These are phyloP conservation scores for Collybiopsis luxurians DNA, from an alignment of 768 basidiomycete species.

Conservation along the genomic window DNA sequence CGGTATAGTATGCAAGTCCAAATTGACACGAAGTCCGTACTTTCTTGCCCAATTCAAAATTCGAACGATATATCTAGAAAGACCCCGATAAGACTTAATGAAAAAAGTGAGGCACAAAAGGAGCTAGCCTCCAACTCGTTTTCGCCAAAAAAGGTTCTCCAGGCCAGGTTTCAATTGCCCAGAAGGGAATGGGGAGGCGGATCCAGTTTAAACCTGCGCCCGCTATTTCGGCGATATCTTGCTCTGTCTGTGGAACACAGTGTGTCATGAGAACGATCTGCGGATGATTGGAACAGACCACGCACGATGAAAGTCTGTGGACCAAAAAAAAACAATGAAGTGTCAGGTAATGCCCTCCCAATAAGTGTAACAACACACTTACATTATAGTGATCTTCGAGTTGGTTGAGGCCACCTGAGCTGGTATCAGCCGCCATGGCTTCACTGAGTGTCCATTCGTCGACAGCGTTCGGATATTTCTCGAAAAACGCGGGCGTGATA, in stretches of 20 bases:
- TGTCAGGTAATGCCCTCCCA: too few species aligned
- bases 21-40: constrained; percentile 80
- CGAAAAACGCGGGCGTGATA: constrained; percentile 66
- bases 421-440: constrained; percentile 64
- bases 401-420: constrained; percentile 51
- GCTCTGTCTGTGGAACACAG: constrained; percentile 57
- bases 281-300: constrained; percentile 9
- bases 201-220: constrained; percentile 84
- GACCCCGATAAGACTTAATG: not conserved
- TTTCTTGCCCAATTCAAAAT: constrained; percentile 83
- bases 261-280: not conserved
- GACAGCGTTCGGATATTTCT: constrained; percentile 57
- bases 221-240: constrained; percentile 85
- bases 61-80: constrained; percentile 69
- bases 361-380: too few species aligned
- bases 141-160: constrained; percentile 76
- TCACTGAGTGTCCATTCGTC: constrained; percentile 76
- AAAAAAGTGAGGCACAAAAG: not conserved
- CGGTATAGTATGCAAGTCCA: constrained; percentile 79
- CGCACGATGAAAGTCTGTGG: constrained; percentile 68
- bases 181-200: constrained; percentile 78
- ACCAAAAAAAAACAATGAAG: too few species aligned
- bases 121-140: constrained; percentile 68
- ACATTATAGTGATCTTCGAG: constrained; percentile 70
- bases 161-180: constrained; percentile 77